These are phyloP conservation scores for Fusarium sp. DNA, from an alignment of 2,329 filamentous ascomycete species.

Conservation along the genomic window DNA sequence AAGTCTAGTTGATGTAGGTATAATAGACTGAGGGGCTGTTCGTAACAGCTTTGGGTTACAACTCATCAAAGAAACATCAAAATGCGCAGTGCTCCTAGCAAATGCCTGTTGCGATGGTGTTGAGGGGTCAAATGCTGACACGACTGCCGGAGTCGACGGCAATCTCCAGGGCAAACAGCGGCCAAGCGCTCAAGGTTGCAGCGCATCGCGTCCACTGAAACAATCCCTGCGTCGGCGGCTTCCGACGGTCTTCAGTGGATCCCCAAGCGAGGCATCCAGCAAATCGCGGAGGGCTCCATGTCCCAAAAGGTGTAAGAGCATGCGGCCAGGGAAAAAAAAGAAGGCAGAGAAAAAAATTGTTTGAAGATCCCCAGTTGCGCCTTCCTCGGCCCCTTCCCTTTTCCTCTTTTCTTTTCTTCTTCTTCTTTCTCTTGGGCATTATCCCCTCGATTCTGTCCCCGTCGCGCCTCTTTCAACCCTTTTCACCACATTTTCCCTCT, in stretches of 20 bases:
- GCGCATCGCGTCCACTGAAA: slow-evolving; percentile 19
- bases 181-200: neutral
- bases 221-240: slow-evolving; percentile 39
- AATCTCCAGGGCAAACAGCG: neutral
- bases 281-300: slow-evolving; percentile 32
- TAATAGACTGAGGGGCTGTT: neutral
- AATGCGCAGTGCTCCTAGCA: neutral
- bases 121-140: neutral
- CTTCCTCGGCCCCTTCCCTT: slow-evolving; percentile 36
- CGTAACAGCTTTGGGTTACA: too few relatives aligned
- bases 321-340: slow-evolving; percentile 31
- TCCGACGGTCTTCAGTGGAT: slow-evolving; percentile 43
- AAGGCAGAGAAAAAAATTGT: slow-evolving; percentile 44
- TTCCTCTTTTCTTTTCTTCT: slow-evolving; percentile 23
- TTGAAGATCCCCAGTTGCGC: slow-evolving; percentile 38
- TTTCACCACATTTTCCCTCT: slow-evolving; percentile 9
- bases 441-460: slow-evolving; percentile 28
- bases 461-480: slow-evolving; percentile 12
- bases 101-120: neutral
- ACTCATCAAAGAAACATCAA: neutral
- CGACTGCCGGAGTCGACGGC: neutral
- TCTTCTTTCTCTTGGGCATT: slow-evolving; percentile 40
- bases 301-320: slow-evolving; percentile 33
- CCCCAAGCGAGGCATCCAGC: slow-evolving; percentile 14
- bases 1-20: too few relatives aligned